Evolutionary conservation across 2,329 filamentous ascomycete genomes (phyloP).

Genomic region (Thielaviopsis euricoi): DNA sequence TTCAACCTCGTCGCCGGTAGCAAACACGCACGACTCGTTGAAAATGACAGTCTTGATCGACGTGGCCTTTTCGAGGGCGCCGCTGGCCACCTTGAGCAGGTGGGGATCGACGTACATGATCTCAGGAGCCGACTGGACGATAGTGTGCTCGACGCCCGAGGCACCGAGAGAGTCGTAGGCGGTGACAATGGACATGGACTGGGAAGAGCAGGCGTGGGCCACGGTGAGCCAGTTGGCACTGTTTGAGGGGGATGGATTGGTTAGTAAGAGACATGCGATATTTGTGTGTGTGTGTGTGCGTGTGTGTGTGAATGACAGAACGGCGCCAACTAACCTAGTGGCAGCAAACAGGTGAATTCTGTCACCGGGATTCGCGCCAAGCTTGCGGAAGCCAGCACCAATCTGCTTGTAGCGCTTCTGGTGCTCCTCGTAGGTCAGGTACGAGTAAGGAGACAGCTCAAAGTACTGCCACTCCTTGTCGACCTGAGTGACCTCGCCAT

Average conservation of each 20-base stretch:
- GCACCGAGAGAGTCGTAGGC: constrained; percentile 87
- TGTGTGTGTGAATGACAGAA: not conserved
- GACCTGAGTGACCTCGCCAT: constrained; percentile 62
- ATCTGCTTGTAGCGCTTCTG: constrained; percentile 51
- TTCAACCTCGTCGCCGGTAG: constrained; percentile 33
- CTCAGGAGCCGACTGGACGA: constrained; percentile 62
- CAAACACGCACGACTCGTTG: constrained; percentile 40
- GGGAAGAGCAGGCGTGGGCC: constrained; percentile 61
- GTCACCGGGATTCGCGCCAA: constrained; percentile 52
- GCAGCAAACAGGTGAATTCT: constrained; percentile 68
- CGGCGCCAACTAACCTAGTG: constrained; percentile 44
- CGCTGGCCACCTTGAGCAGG: constrained; percentile 44
- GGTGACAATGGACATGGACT: constrained; percentile 83
- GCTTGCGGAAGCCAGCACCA: constrained; percentile 55
- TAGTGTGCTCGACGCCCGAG: constrained; percentile 69
- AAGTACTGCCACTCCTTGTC: constrained; percentile 89
- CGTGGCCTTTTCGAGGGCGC: constrained; percentile 38
- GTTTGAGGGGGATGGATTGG: constrained; percentile 3
- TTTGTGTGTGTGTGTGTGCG: not conserved
- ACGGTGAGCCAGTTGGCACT: constrained; percentile 72
- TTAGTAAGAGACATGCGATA: too few species aligned
- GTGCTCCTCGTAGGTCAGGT: constrained; percentile 66
- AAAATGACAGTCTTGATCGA: constrained; percentile 45
- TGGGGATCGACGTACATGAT: constrained; percentile 80
- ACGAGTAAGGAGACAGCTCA: constrained; percentile 64